Evolutionary conservation across 306 rosid genomes (phyloP), one percentile per base, ranked within the genome.

Genomic region (Canavalia gladiata): DNA sequence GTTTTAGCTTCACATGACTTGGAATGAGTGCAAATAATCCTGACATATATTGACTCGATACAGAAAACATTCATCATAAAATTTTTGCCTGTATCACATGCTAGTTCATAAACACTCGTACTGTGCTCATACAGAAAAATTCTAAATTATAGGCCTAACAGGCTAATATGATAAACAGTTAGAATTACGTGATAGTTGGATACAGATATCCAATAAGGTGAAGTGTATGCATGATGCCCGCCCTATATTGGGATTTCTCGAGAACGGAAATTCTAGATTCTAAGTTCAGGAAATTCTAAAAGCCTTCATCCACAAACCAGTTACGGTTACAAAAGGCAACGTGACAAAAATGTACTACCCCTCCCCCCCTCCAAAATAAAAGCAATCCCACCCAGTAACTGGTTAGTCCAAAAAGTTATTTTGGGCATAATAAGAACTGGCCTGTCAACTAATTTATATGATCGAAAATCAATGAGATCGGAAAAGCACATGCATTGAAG

Each of bases 351-450:
- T 3, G 11, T 56, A 46, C 58, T 6, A 72, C 57, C 47, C 6
- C 71, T 25, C 46, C 8, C 28, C 12, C 68, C 9, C 4, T 0
- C 12, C 12, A 12, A 29, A 39, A 5, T 13, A 72, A 68, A 68
- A 33, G 66, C 11, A 69, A 77, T 50, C 75, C 67, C 69, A 77
- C 5, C 46, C 31, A 47, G 37, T 7, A 4, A 59, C 8, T 41
- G 33, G 50, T 60, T 35, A 46, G 11, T 25, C 10, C 74, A 6
- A 10, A n/a, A 54, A 3, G 5, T 6, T 9, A 68, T 57, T 50
- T 72, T 59, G 4, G 67, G n/a, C 59, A 65, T 25, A 33, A 81
- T 29, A 4, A 13, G 54, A 62, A 18, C 51, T 37, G 78, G 77
- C 4, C 30, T 50, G 18, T 51, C 31, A 63, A 68, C 64, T 57